Base-by-base conservation (phyloP, 2,329 filamentous ascomycete genomes). In the Aspergillus fructus region DNA sequence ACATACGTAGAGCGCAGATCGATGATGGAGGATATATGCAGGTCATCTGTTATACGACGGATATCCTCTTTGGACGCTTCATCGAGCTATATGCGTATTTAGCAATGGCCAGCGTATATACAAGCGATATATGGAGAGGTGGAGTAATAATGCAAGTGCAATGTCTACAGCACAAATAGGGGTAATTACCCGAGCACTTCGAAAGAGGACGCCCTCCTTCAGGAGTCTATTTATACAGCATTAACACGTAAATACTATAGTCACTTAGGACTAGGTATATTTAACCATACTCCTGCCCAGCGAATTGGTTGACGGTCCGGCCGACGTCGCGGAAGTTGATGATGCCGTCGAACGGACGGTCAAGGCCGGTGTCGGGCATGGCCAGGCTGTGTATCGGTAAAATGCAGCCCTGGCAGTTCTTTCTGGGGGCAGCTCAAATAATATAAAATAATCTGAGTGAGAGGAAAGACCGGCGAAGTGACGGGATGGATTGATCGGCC, bases 261-360 rank as follows among this genome's bases (percentile, higher is more conserved):
- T 7, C 12, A 11, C 12, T 4, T 27, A n/a, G 13, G 23, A 15
- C 19, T 27, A 24, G 5, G 13, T 27, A 30, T 37, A 37, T 30
- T 23, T 27, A 24, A 12, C 19, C 76, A 64, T 76, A 86, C 86
- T 79, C 82, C 61, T 77, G 76, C 23, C 81, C 81, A 4, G 84
- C 72, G 59, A 82, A 82, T 24, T 74, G 68, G 65, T 92, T 92
- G 64, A 91, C 79, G 0, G 84, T 86, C 61, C 79, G 77, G 41
- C 87, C 89, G 43, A 93, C 86, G 78, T 93, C 90, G 56, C 90
- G 85, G 69, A 93, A 91, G 72, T 93, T 93, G 65, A 88, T 76
- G 50, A 93, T 80, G 52, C 81, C 82, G 58, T 86, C 79, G 63
- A 88, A 77, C 1, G 69, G 68, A 5, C 71, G 68, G 53, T 72